Evolutionary conservation across 345 rosid genomes (phyloP).

Genomic region (Physaria fendleri): DNA sequence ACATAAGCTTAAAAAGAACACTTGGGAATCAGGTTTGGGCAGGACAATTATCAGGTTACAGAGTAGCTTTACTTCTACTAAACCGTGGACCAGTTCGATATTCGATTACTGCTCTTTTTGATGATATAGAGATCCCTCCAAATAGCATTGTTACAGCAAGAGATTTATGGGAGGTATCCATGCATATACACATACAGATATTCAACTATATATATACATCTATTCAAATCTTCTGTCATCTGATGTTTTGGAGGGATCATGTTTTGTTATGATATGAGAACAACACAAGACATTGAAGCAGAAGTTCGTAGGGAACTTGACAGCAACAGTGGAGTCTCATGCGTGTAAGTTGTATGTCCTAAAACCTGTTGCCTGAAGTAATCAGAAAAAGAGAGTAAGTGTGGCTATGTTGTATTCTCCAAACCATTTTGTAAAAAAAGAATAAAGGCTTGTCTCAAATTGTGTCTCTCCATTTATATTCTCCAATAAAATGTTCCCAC

Average conservation of each 20-base stretch:
- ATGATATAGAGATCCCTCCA: constrained; percentile 51
- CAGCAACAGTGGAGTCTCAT: constrained; percentile 53
- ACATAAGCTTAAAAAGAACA: too few species aligned
- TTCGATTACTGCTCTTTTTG: constrained; percentile 56
- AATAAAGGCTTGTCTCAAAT: constrained; percentile 4
- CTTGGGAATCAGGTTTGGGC: constrained; percentile 67
- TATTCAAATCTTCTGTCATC: not conserved
- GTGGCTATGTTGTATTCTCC: not conserved
- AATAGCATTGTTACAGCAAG: constrained; percentile 42
- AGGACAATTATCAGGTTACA: constrained; percentile 51
- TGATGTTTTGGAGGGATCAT: constrained; percentile 16
- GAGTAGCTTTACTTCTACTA: constrained; percentile 51
- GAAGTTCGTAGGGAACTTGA: constrained; percentile 45
- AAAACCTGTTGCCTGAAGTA: constrained; percentile 55
- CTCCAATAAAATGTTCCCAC: constrained; percentile 18
- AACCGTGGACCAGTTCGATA: constrained; percentile 44
- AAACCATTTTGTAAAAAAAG: constrained; percentile 12
- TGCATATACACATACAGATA: not conserved
- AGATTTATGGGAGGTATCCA: constrained; percentile 73
- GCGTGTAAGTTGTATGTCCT: constrained; percentile 67
- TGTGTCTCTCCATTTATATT: not conserved
- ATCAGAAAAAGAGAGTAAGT: too few species aligned
- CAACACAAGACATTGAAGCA: constrained; percentile 71
- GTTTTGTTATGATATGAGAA: constrained; percentile 18
- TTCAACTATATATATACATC: not conserved